A percentile compares a stretch with the other conserved stretches of the same genome.
Evolutionary conservation across 805 yeast species (phyloP).

Genomic region (Brettanomyces naardenensis): DNA sequence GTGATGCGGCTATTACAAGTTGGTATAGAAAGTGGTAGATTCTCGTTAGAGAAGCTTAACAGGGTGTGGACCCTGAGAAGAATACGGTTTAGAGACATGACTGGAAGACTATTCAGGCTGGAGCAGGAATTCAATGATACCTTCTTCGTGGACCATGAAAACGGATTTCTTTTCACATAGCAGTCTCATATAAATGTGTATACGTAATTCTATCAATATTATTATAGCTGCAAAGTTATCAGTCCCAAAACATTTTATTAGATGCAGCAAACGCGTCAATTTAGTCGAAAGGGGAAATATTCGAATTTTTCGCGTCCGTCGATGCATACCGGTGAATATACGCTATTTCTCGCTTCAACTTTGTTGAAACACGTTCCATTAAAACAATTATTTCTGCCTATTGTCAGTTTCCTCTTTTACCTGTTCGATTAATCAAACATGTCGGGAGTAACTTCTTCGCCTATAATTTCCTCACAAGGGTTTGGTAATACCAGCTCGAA

Average conservation of each 20-base stretch:
- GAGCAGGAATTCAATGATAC: slow-evolving; percentile 7
- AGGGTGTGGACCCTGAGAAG: slow-evolving; percentile 22
- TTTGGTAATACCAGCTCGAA: slow-evolving; percentile 19
- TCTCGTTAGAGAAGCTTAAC: slow-evolving; percentile 16
- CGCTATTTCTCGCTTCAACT: too few relatives aligned
- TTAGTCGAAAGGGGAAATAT: too few relatives aligned
- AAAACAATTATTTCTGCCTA: too few relatives aligned
- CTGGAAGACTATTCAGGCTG: slow-evolving; percentile 6
- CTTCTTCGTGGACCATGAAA: slow-evolving; percentile 1
- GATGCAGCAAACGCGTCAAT: too few relatives aligned
- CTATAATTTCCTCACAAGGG: slow-evolving; percentile 21
- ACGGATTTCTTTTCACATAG: slow-evolving; percentile 2
- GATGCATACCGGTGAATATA: too few relatives aligned
- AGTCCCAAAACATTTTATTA: too few relatives aligned
- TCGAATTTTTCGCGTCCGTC: too few relatives aligned
- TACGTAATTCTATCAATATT: too few relatives aligned
- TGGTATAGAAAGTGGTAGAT: slow-evolving; percentile 22
- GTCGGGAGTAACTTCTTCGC: slow-evolving; percentile 24
- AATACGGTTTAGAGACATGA: slow-evolving; percentile 8
- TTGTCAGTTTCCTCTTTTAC: not conserved
- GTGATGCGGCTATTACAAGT: slow-evolving; percentile 14
- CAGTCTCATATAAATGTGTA: too few relatives aligned
- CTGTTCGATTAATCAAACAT: slow-evolving; percentile 4
- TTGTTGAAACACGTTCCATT: too few relatives aligned
- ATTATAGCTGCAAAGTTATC: too few relatives aligned